Percentiles rank a stretch among this genome's conserved stretches.
Conservation (phyloP, 2,329 filamentous ascomycete genomes). For the Fusarium siculi region DNA sequence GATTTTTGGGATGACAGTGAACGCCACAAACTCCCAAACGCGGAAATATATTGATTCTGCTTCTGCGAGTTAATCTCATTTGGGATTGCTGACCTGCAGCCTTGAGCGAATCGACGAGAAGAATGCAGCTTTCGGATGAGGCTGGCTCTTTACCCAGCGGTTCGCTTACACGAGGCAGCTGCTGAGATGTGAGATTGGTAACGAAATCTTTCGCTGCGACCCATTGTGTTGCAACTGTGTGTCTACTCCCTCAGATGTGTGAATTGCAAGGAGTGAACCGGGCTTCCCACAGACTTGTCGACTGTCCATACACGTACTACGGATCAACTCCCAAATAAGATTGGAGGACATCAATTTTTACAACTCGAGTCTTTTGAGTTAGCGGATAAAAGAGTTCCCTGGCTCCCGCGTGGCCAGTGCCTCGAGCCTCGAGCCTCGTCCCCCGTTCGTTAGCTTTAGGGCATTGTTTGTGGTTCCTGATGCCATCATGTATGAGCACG, state of each 20-base stretch:
- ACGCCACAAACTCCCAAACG: slow-evolving; percentile 19
- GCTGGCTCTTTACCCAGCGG: slow-evolving; percentile 10
- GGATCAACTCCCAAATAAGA: slow-evolving; percentile 24
- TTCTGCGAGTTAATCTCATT: slow-evolving; percentile 35
- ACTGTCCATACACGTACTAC: not conserved
- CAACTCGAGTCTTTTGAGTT: slow-evolving; percentile 26
- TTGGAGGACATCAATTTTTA: slow-evolving; percentile 17
- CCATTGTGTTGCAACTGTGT: not conserved
- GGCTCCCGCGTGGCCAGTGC: slow-evolving; percentile 42
- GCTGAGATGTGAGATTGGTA: slow-evolving; percentile 29
- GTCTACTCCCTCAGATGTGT: not conserved
- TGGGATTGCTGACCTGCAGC: slow-evolving; percentile 20
- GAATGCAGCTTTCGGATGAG: slow-evolving; percentile 26
- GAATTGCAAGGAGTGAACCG: not conserved
- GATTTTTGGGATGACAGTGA: slow-evolving; percentile 14
- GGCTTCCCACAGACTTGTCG: not conserved
- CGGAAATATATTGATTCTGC: slow-evolving; percentile 17
- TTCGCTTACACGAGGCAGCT: slow-evolving; percentile 17
- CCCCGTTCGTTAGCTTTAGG: slow-evolving; percentile 12
- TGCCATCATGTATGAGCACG: slow-evolving; percentile 20
- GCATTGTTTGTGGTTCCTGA: slow-evolving; percentile 18
- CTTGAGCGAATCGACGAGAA: slow-evolving; percentile 27
- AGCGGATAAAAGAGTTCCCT: slow-evolving; percentile 31
- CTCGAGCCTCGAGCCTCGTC: slow-evolving; percentile 16
- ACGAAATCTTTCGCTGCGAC: not conserved